Evolutionary conservation across 192 early-diverging fungal species (phyloP).

Genomic region (Linnemannia schmuckeri): DNA sequence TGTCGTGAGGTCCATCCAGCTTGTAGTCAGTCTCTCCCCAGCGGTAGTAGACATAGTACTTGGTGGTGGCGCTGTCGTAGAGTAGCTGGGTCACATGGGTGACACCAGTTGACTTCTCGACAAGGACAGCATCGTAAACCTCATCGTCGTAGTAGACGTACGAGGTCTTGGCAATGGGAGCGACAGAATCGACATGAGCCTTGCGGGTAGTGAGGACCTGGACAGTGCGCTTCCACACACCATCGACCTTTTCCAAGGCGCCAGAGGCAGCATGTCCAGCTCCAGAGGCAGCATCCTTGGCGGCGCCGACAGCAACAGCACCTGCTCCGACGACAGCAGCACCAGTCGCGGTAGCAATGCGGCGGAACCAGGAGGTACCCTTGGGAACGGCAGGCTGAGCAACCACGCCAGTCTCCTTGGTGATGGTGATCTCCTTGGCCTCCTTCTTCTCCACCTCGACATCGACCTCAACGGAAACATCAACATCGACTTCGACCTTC

Average conservation of each 20-base stretch:
- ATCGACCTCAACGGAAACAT: neutral
- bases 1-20: too few relatives aligned
- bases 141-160: slow-evolving; percentile 24
- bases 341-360: neutral
- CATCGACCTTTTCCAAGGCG: slow-evolving; percentile 24
- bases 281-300: neutral
- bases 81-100: slow-evolving; percentile 13
- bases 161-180: slow-evolving; percentile 20
- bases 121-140: slow-evolving; percentile 9
- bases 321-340: slow-evolving; percentile 15
- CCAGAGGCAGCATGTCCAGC: neutral
- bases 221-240: slow-evolving; percentile 34
- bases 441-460: neutral
- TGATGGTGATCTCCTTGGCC: neutral
- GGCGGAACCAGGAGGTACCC: slow-evolving; percentile 25
- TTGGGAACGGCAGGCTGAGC: slow-evolving; percentile 13
- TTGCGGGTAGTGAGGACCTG: slow-evolving; percentile 37
- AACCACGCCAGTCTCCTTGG: neutral
- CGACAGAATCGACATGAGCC: slow-evolving; percentile 24
- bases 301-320: neutral
- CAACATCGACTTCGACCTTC: neutral
- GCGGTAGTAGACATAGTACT: slow-evolving; percentile 19
- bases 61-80: slow-evolving; percentile 2
- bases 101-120: slow-evolving; percentile 10
- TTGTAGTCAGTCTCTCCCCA: too few relatives aligned